Base-by-base conservation (phyloP, 257 asterid genomes). In the Plantago ovata region DNA sequence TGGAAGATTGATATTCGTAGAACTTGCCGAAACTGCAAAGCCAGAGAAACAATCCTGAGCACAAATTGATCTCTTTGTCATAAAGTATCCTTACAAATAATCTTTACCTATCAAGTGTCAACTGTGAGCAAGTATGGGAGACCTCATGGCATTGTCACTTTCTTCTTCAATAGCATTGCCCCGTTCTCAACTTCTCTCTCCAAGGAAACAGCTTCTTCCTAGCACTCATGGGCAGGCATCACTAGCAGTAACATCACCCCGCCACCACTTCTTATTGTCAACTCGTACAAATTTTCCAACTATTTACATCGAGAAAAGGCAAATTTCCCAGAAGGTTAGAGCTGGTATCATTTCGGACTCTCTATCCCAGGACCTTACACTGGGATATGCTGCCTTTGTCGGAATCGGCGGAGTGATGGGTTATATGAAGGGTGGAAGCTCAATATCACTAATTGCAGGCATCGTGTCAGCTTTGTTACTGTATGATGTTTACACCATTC, bases 401-500 rank as follows among this genome's bases (percentile, higher is more conserved):
- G 98, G 90, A 60, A 77, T 77, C 10, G 98, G 98, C 54, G 98
- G 98, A 67, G 50, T 75, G 45, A 78, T 81, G 85, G 98, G 98
- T 44, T 88, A 61, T 69, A 12, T 92, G 57, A 92, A 92, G 66
- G 84, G 93, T 40, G 98, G 96, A 38, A 92, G 98, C 90, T 64
- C 66, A 15, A 88, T 79, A 55, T 92, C 96, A 0, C 58, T 92
- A 49, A 56, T 85, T 42, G 77, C 95, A 0, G 96, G 98, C 38
- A 93, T 84, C 43, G 32, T 70, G 18, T 88, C 98, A 3, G 87
- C 95, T 1, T 58, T 71, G 0, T 23, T 92, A 18, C 66, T 92
- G 65, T 72, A 43, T 46, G 67, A n/a, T 55, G 94, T 92, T 51
- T 85, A 73, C 61, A 68, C 77, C 13, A 58, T 63, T 48, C 96